Evolutionary conservation across 1,284 basidiomycete species (phyloP), one percentile per base, ranked within the genome.

Genomic region (Lentinus polychrous): DNA sequence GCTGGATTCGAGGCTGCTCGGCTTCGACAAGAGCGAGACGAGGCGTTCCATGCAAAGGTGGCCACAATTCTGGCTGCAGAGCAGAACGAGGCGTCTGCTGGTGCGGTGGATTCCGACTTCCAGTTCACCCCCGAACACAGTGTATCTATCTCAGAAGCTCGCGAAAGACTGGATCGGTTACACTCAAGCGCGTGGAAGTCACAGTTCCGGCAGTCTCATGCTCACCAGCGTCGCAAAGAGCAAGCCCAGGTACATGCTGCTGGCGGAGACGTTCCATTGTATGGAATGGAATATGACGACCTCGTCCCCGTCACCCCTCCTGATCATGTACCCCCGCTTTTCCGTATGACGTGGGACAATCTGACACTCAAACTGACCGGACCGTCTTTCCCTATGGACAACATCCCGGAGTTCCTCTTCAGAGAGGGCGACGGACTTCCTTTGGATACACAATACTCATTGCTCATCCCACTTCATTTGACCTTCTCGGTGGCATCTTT

Each of bases 401-500:
- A 74, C 2, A 69, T 94, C 14, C 59, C 81, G 8, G 76, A 86
- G 53, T 95, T 91, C 66, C 68, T 94, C 37, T 61, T 81, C 52
- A 74, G 82, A 43, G 78, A 86, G 53, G 91, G 91, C 15, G 66
- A 66, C 49, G 86, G 86, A 7, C 64, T 93, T 40, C 91, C 91
- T 1, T 69, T 66, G 35, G 78, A 88, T 51, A 85, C 84, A 0
- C 60, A 79, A 54, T 97, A 86, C 63, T 86, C 90, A 10, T 72
- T 97, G 24, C 74, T 97, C 51, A 66, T 97, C 3, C 94, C 95
- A 1, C 66, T 97, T 57, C 85, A 94, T 59, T 66, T 98, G 33
- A 73, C 78, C 22, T 82, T 91, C 69, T 73, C 81, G 8, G 73
- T 92, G 53, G 73, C 75, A 1, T 78, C 83, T 22, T 68, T 84